Base-by-base conservation (phyloP, 2,329 filamentous ascomycete species). In the Arthrobotrys iridis region DNA sequence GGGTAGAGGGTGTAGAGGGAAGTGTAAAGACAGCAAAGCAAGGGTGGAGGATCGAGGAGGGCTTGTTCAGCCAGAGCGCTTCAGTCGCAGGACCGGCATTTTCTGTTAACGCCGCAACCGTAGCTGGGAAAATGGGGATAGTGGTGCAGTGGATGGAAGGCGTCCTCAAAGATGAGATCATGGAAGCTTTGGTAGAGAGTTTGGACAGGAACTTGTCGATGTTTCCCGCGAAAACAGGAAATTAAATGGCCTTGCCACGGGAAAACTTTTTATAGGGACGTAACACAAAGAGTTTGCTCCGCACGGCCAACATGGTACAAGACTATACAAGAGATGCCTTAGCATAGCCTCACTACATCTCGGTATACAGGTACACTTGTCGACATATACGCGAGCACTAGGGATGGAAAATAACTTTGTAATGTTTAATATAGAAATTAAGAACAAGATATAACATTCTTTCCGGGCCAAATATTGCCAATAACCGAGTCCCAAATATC, bases 61-160 rank as follows among this genome's bases (percentile, higher is more conserved):
- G 82, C 15, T 77, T 87, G 11, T 87, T 88, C 78, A 83, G 84
- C 0, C 87, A 87, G 70, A 83, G 85, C 0, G 82, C 84, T 22
- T 83, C 82, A 70, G 81, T 84, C 3, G 80, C 81, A 0, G 84
- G 85, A 0, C 77, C 83, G 0, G 83, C 84, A 0, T 77, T 88
- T 1, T 80, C 79, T 0, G 71, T 87, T 22, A 87, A 84, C 68
- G 82, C 85, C 1, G 83, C 83, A 4, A 86, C 85, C n/a, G 83
- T 86, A 1, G 79, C 79, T 0, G 82, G 81, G 0, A 79, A 79
- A 0, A 75, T 88, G 48, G 82, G 80, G 0, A 73, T 86, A n/a
- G 81, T 82, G 0, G 46, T 87, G 7, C 84, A 82, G 3, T 87
- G 85, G 85, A 84, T 86, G 79, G 82, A 85, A 11, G 82, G 81